Evolutionary conservation across 1,139 yeast genomes (phyloP), one percentile per base, ranked within the genome.

Genomic region (Yamadazyma atmosphaerica): DNA sequence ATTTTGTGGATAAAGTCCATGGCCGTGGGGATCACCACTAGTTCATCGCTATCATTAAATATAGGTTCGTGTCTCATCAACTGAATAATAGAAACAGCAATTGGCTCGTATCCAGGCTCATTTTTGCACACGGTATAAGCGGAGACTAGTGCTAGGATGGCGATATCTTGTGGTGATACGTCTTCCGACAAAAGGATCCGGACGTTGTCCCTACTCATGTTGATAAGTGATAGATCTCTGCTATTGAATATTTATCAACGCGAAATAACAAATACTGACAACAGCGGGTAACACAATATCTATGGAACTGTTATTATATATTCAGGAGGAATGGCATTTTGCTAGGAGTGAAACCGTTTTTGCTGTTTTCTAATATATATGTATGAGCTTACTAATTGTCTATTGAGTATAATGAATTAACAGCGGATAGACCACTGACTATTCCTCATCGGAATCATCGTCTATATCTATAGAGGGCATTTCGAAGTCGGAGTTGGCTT

Each of bases 381-480:
- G n/a, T n/a, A n/a, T n/a, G n/a, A n/a, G n/a, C n/a, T n/a, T n/a
- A n/a, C n/a, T n/a, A n/a, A n/a, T n/a, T 19, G 22, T 19, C 22
- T 19, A 19, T 19, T 19, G 22, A 19, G 9, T 19, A n/a, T n/a
- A n/a, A n/a, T n/a, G n/a, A n/a, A n/a, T n/a, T n/a, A n/a, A n/a
- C n/a, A n/a, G n/a, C n/a, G n/a, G n/a, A n/a, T n/a, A n/a, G n/a
- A n/a, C n/a, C n/a, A n/a, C n/a, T n/a, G n/a, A 7, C 33, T 49
- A 52, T 33, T 54, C 57, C 17, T 51, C 55, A 36, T 64, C 70
- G 11, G 59, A 54, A 33, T 60, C 65, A 29, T 46, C 65, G 12
- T 50, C 77, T 31, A 78, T 49, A 25, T 73, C 78, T 40, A 80
- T 73, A 14, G 65, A 71, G 2, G 86, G 86, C 44, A 81, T 76